Base-by-base conservation (phyloP, 176 grass and related monocot species). In the Tuctoria greenei region DNA sequence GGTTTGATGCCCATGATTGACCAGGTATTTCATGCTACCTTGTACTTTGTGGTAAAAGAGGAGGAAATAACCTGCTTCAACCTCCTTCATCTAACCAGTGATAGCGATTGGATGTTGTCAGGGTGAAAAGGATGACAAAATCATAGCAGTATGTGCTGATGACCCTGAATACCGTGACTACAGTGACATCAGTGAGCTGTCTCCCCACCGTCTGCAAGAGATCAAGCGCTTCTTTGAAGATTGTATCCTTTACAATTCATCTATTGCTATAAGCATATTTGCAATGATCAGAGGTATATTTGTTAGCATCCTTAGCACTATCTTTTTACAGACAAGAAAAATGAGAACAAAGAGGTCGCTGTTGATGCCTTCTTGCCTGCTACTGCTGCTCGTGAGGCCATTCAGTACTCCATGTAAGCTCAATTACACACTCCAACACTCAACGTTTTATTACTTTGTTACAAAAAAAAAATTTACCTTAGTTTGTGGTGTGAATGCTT, bases 1-100 rank as follows among this genome's bases (percentile, higher is more conserved):
- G 90, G 90, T 17, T 82, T 92, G 61, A 92, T 92, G 90, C 90
- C 90, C 26, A 88, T 92, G 86, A 92, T 92, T 77, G 86, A 92
- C 80, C 90, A 92, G 83, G 90, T 88, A 83, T 83, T 73, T 60
- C 27, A 20, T 2, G 5, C 45, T 21, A 10, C 7, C 23, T 25
- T 52, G 31, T 67, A 3, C 18, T 54, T 62, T 9, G 12, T 10
- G 15, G 66, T 20, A 63, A 42, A 74, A 28, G 15, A 44, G 43
- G 28, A 38, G 14, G 10, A 61, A 21, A 54, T 0, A 8, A 47
- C 45, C 2, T 39, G 27, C 7, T 25, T 63, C 8, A 11, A 7
- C 4, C 31, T 31, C 31, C 10, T 9, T 18, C 8, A 37, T 86
- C 43, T 24, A 38, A 75, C 37, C 65, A 47, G 34, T 7, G 21